phyloP scores from a whole-genome alignment of 345 rosid species.

The Moricandia moricandioides region DNA sequence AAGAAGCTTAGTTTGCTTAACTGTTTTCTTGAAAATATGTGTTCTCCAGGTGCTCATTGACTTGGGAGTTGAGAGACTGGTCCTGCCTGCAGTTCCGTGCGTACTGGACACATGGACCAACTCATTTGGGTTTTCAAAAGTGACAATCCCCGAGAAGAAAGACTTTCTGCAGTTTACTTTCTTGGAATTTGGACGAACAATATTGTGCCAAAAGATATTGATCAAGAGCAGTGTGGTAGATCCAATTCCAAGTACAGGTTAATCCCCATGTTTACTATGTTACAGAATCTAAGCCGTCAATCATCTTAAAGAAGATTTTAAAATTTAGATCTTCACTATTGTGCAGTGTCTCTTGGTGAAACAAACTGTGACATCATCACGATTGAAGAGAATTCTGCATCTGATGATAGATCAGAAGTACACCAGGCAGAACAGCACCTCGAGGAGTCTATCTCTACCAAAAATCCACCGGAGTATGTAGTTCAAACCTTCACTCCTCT shows the following conservation, averaged over 20 bases:
- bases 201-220: constrained; percentile 63
- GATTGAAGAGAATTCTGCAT: constrained; percentile 31
- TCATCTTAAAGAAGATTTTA: constrained; percentile 11
- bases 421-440: constrained; percentile 37
- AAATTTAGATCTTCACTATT: not conserved
- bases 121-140: constrained; percentile 71
- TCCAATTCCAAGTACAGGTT: constrained; percentile 37
- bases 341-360: constrained; percentile 39
- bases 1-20: not conserved
- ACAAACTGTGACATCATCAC: constrained; percentile 18
- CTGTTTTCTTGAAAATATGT: constrained; percentile 5
- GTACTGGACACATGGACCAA: constrained; percentile 63
- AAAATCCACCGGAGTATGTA: constrained; percentile 43
- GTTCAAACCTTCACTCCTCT: constrained; percentile 32
- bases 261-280: not conserved
- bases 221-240: constrained; percentile 26
- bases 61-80: constrained; percentile 69
- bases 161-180: constrained; percentile 50
- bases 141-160: constrained; percentile 52
- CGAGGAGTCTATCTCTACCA: constrained; percentile 34
- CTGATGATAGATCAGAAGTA: constrained; percentile 46
- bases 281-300: not conserved
- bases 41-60: constrained; percentile 49
- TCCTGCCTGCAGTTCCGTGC: constrained; percentile 73
- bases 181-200: constrained; percentile 69